These are phyloP conservation scores for Castanospermum australe DNA, from an alignment of 306 rosid genomes.

Conservation along the genomic window DNA sequence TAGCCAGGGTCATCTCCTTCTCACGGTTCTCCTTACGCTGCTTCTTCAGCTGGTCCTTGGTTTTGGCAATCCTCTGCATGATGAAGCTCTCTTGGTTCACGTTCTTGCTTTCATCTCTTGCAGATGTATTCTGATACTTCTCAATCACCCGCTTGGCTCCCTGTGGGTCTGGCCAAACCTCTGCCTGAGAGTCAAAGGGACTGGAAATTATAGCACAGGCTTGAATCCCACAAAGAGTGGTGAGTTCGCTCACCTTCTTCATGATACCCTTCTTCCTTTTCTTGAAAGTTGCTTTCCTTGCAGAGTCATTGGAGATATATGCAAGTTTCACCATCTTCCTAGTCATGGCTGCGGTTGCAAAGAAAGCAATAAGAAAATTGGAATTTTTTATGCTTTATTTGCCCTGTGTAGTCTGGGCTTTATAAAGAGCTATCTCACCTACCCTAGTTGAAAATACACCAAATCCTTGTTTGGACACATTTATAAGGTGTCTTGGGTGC, in stretches of 20 bases:
- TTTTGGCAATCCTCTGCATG: constrained; percentile 23
- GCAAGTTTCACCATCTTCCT: constrained; percentile 47
- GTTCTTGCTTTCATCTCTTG: constrained; percentile 22
- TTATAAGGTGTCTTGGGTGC: background rate
- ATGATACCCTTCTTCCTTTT: constrained; percentile 56
- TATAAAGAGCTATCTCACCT: background rate
- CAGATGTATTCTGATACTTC: background rate
- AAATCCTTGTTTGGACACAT: background rate
- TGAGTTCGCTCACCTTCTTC: constrained; percentile 59
- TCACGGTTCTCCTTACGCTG: background rate
- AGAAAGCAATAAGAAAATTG: background rate
- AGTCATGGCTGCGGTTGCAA: constrained; percentile 32
- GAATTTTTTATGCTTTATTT: background rate
- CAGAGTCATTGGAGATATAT: constrained; percentile 31
- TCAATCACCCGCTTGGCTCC: constrained; percentile 13
- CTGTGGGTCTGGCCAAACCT: constrained; percentile 48
- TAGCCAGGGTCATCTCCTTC: constrained; percentile 19
- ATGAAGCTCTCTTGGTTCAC: constrained; percentile 32
- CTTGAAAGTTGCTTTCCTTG: constrained; percentile 49
- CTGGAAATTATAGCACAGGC: constrained; percentile 58
- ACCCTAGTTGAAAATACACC: background rate
- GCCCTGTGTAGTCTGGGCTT: background rate
- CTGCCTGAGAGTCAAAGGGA: constrained; percentile 43
- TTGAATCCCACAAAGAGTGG: constrained; percentile 53
- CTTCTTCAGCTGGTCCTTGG: constrained; percentile 14